Base-by-base conservation (phyloP, 805 yeast species). In the Candida tammaniensis region DNA sequence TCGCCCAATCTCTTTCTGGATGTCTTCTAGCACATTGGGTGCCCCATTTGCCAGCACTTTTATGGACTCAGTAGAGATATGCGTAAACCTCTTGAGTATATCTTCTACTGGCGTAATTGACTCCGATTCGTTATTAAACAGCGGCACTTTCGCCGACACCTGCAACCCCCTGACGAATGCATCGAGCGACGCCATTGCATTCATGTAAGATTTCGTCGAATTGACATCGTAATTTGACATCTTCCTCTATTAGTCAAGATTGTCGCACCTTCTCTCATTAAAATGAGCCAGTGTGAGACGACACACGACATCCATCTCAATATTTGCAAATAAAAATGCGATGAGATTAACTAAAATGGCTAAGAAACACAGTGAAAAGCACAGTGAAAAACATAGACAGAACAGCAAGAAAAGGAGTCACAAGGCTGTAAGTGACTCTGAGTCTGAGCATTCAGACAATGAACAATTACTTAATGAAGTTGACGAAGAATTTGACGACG, bases 131-230 rank as follows among this genome's bases (percentile, higher is more conserved):
- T 57, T 51, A 38, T 70, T 72, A 14, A 67, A 52, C 22, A 47
- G 57, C 1, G 77, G 75, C 7, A 51, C 30, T 20, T 61, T 66
- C 14, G 27, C 35, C 4, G 45, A 40, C 10, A 42, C 24, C 7
- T 47, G 43, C 7, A 74, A 47, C 1, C 50, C 40, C 3, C 57
- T 52, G 37, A 79, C 51, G 0, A 70, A 55, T 5, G 72, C 76
- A n/a, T 75, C 63, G 81, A 84, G 76, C 2, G 78, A 72, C 53
- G 72, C 74, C 87, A 84, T 82, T 13, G 93, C 91, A 52, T 74
- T 75, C 83, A 84, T 76, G 56, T 76, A 84, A 15, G 93, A 82
- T 56, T 76, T 74, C 7, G 89, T 82, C 1, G 89, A 82, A 10
- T 74, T 64, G 7, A 71, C 82, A 30, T 61, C 56, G 43, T 67